These are phyloP conservation scores for Vitis rotundifolia DNA, from an alignment of 164 flowering plant species.

Conservation along the genomic window DNA sequence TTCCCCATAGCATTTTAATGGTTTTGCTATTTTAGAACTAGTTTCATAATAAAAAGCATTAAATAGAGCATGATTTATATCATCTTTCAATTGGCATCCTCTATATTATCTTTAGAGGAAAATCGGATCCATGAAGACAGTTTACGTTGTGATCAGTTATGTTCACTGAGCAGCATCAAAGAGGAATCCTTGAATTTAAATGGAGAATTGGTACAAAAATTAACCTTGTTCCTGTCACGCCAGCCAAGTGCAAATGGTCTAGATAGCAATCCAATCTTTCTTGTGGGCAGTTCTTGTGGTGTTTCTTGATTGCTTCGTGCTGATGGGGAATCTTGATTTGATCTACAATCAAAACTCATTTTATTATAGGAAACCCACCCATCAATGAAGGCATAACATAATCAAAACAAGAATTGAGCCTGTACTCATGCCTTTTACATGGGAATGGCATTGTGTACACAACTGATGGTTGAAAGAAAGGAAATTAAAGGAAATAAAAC, in stretches of 20 bases:
- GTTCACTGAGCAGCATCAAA: too few relatives aligned
- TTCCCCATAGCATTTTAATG: too few relatives aligned
- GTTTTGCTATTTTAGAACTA: too few relatives aligned
- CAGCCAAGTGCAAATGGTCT: conserved; percentile 89
- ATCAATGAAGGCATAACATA: neutral
- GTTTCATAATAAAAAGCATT: too few relatives aligned
- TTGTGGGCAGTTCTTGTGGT: conserved; percentile 61
- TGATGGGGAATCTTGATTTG: conserved; percentile 35
- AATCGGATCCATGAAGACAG: too few relatives aligned
- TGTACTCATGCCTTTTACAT: neutral
- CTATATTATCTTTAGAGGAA: too few relatives aligned
- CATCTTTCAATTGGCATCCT: too few relatives aligned
- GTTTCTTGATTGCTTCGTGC: conserved; percentile 48
- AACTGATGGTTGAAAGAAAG: neutral
- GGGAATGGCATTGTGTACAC: neutral
- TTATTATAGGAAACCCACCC: conserved; percentile 7
- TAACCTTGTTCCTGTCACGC: conserved; percentile 89
- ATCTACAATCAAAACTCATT: conserved; percentile 33
- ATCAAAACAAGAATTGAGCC: neutral
- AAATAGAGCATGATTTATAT: too few relatives aligned
- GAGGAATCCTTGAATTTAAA: neutral
- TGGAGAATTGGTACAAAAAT: neutral
- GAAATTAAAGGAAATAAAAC: neutral
- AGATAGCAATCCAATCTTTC: conserved; percentile 68
- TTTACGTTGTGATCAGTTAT: too few relatives aligned